Base-by-base conservation (phyloP, 1,284 basidiomycete genomes). In the Chalciporus sp. region DNA sequence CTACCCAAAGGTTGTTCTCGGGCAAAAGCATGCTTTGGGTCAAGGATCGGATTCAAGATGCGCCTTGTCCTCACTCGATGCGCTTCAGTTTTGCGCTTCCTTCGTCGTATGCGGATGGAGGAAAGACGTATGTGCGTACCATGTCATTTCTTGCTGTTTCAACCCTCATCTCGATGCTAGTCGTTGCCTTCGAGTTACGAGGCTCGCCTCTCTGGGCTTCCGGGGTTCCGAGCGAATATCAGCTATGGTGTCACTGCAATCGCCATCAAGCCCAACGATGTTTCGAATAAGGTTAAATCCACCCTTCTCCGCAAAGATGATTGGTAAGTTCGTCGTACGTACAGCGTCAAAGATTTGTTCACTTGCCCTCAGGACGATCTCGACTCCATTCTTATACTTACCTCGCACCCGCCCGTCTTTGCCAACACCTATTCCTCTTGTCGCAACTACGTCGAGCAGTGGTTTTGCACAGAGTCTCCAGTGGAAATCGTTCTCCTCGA, bases 131-230 rank as follows among this genome's bases (percentile, higher is more conserved):
- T 72, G 86, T 88, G 58, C 61, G 82, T 77, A 27, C 42, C 19
- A 35, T n/a, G 7, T 29, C 42, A 47, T 42, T 42, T 39, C 42
- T 49, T 51, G n/a, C 8, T 20, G 44, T 26, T 31, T 48, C 56
- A 14, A 42, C 20, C 40, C 47, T 51, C 48, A 47, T 27, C 49
- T 47, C 44, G 49, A 46, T 40, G 26, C 46, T 56, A 86, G 84
- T 73, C 78, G 51, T 72, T 89, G 31, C 87, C 88, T 27, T 86
- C 87, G 1, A 84, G 80, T 17, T 86, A 81, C 61, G 72, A 79
- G 52, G 80, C 81, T 19, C 82, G 82, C 59, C 74, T 88, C 16
- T 77, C 78, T 29, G 85, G 85, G 2, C 70, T 90, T 3, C 87
- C 88, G 9, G 87, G 87, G 4, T 88, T 88, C 61, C 71, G 72